Conservation (phyloP, 2,329 filamentous ascomycete species). For the Pyricularia sp. region DNA sequence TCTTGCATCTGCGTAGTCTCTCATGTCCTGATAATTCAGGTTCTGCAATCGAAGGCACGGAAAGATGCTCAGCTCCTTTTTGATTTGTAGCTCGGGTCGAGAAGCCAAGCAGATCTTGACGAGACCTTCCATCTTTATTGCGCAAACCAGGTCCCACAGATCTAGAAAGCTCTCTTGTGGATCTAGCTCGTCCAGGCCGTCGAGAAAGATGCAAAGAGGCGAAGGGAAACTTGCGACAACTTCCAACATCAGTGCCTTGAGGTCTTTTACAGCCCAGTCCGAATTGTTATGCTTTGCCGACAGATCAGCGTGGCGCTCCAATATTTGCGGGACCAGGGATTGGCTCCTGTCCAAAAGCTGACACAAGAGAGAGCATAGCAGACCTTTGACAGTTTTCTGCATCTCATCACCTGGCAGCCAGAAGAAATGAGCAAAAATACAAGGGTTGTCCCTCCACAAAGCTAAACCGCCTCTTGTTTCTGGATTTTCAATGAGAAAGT, state of each 20-base stretch:
- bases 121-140: background rate
- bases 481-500: too few relatives aligned
- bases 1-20: background rate
- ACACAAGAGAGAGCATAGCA: background rate
- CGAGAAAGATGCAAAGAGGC: background rate
- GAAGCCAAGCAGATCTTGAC: background rate
- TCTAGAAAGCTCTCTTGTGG: background rate
- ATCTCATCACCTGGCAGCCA: background rate
- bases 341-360: background rate
- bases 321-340: background rate
- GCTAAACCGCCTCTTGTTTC: too few relatives aligned
- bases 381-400: background rate
- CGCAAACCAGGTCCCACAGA: background rate
- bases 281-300: background rate
- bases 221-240: background rate
- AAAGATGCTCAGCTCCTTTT: background rate
- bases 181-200: background rate
- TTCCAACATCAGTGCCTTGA: background rate
- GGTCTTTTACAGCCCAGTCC: background rate
- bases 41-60: background rate
- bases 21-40: background rate
- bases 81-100: background rate
- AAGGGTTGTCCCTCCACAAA: too few relatives aligned
- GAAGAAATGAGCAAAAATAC: too few relatives aligned
- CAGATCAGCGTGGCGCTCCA: background rate